Conservation (phyloP, 225 moss, liverwort and hornwort species). For the Antitrichia curtipendula region DNA sequence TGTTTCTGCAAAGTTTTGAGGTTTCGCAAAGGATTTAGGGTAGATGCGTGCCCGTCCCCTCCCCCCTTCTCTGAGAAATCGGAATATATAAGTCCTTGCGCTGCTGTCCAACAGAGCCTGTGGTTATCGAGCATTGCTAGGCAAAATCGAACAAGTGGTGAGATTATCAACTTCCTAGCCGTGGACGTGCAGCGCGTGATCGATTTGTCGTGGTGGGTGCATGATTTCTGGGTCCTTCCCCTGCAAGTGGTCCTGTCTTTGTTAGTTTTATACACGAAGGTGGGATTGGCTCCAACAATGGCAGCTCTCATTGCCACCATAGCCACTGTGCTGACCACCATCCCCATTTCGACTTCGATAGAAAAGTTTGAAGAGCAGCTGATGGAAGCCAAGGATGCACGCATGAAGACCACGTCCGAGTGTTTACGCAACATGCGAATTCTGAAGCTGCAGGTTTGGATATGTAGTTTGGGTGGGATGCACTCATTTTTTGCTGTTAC, state of each 20-base stretch:
- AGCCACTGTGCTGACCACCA: constrained; percentile 28
- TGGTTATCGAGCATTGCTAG: constrained; percentile 44
- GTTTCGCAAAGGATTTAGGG: no score
- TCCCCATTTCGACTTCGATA: constrained; percentile 25
- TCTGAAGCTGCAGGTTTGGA: constrained; percentile 30
- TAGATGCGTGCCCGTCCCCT: no score
- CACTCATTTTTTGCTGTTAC: not conserved
- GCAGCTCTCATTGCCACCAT: constrained; percentile 36
- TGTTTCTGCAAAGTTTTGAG: not conserved
- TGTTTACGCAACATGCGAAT: constrained; percentile 35
- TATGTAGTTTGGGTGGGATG: not conserved
- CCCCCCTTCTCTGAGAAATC: not conserved
- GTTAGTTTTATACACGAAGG: constrained; percentile 39
- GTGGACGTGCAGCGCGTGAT: constrained; percentile 49
- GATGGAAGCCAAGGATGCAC: constrained; percentile 57
- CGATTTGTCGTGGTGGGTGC: constrained; percentile 26
- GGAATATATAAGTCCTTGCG: not conserved
- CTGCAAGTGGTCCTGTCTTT: constrained; percentile 50
- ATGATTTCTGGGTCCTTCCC: constrained; percentile 46
- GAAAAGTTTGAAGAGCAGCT: constrained; percentile 43
- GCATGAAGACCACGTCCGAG: constrained; percentile 66
- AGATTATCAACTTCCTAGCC: constrained; percentile 63
- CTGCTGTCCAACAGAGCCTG: constrained; percentile 11
- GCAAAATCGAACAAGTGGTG: constrained; percentile 41
- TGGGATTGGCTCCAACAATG: constrained; percentile 14